A percentile compares a stretch with the other conserved stretches of the same genome.
These are phyloP conservation scores for Podosphaera aphanis DNA, from an alignment of 2,329 filamentous ascomycete species.

Conservation along the genomic window DNA sequence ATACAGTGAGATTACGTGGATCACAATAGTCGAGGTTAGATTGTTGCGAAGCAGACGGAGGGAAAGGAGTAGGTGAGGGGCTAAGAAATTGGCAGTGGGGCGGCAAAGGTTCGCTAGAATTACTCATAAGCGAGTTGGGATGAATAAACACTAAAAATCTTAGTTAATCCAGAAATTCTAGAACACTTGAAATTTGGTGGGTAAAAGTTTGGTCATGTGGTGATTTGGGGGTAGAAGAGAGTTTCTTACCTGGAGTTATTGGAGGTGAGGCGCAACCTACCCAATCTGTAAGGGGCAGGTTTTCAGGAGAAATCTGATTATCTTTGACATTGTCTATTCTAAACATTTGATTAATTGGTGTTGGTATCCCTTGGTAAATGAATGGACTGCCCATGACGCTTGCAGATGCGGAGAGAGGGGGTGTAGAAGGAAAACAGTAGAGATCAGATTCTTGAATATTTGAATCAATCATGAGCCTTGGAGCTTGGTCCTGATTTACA, in stretches of 20 bases:
- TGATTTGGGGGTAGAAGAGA: not conserved
- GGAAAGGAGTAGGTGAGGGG: constrained; percentile 62
- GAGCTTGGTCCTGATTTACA: constrained; percentile 32
- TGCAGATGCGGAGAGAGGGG: constrained; percentile 62
- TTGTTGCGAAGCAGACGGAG: constrained; percentile 46
- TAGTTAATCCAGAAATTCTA: not conserved
- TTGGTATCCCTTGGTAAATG: constrained; percentile 52
- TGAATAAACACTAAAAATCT: constrained; percentile 35
- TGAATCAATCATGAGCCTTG: constrained; percentile 46
- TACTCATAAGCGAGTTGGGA: constrained; percentile 38
- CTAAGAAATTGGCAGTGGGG: constrained; percentile 41
- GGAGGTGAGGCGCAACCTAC: constrained; percentile 56
- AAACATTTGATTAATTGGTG: constrained; percentile 62
- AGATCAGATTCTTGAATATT: constrained; percentile 38
- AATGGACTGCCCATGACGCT: constrained; percentile 74
- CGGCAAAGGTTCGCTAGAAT: constrained; percentile 35
- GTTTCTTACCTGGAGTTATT: constrained; percentile 62
- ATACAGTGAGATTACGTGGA: constrained; percentile 66
- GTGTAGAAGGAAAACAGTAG: constrained; percentile 62
- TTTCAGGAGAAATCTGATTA: constrained; percentile 45
- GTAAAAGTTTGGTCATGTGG: no score
- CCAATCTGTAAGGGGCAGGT: constrained; percentile 53
- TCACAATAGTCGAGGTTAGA: constrained; percentile 68
- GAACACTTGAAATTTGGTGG: no score
- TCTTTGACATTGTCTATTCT: constrained; percentile 45